A percentile compares a stretch with the other conserved stretches of the same genome.
These are phyloP conservation scores for Taxawa tesnikishii DNA, from an alignment of 2,329 filamentous ascomycete species.

Conservation along the genomic window DNA sequence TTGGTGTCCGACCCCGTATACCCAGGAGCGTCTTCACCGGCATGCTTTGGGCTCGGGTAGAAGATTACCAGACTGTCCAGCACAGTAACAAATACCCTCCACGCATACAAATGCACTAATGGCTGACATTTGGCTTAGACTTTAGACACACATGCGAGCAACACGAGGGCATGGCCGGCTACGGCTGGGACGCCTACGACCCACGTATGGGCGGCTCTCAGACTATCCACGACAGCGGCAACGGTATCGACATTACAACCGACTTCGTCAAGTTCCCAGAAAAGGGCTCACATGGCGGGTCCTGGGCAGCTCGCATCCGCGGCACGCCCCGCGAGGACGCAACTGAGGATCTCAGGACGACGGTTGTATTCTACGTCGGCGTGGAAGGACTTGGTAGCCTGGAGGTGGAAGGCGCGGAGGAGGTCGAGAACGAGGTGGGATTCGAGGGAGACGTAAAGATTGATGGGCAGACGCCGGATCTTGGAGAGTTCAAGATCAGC, in stretches of 20 bases:
- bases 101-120: slow-evolving; percentile 1
- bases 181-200: slow-evolving; percentile 97
- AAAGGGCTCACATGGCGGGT: slow-evolving; percentile 64
- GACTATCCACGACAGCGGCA: slow-evolving; percentile 79
- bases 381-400: slow-evolving; percentile 66
- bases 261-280: slow-evolving; percentile 89
- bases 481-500: slow-evolving; percentile 71
- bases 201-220: slow-evolving; percentile 76
- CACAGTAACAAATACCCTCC: slow-evolving; percentile 45
- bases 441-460: slow-evolving; percentile 53
- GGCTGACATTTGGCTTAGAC: slow-evolving; percentile 37
- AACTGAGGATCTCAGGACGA: slow-evolving; percentile 55
- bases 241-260: slow-evolving; percentile 81
- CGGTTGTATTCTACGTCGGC: slow-evolving; percentile 69
- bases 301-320: slow-evolving; percentile 82
- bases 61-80: slow-evolving; percentile 64
- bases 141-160: slow-evolving; percentile 95
- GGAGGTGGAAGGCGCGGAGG: slow-evolving; percentile 41
- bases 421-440: slow-evolving; percentile 37
- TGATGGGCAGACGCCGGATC: slow-evolving; percentile 53
- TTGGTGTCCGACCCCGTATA: slow-evolving; percentile 72
- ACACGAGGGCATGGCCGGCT: slow-evolving; percentile 83
- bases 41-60: slow-evolving; percentile 79
- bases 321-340: slow-evolving; percentile 62
- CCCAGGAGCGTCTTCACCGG: slow-evolving; percentile 72